Percentiles rank a stretch among this genome's conserved stretches.
phyloP scores from a whole-genome alignment of 2,329 filamentous ascomycete species.

The Aspergillus brunneoviolaceus region DNA sequence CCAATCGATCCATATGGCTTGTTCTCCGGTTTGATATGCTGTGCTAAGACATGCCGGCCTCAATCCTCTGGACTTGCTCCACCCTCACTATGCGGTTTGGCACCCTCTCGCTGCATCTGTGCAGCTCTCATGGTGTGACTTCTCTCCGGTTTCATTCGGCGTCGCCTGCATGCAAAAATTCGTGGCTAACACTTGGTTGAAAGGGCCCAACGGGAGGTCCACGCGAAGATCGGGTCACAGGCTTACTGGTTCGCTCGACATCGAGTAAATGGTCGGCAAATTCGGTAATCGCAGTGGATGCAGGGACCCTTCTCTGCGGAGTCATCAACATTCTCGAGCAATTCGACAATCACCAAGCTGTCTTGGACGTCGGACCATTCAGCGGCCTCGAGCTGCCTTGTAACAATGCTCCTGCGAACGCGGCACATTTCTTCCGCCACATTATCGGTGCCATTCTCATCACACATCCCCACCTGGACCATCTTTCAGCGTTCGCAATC shows the following conservation, averaged over 20 bases:
- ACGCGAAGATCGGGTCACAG: slow-evolving; percentile 83
- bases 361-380: slow-evolving; percentile 66
- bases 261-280: slow-evolving; percentile 76
- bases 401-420: slow-evolving; percentile 70
- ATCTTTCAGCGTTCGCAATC: slow-evolving; percentile 86
- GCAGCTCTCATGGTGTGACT: neutral
- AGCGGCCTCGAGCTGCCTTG: slow-evolving; percentile 71
- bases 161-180: slow-evolving; percentile 19
- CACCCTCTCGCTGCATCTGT: neutral
- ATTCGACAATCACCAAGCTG: slow-evolving; percentile 29
- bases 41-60: neutral
- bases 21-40: neutral
- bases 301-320: slow-evolving; percentile 81
- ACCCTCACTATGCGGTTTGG: neutral
- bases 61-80: neutral
- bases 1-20: slow-evolving; percentile 1
- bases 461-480: slow-evolving; percentile 95
- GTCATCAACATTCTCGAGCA: slow-evolving; percentile 75
- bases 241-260: slow-evolving; percentile 81
- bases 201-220: slow-evolving; percentile 90
- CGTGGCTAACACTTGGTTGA: slow-evolving; percentile 28
- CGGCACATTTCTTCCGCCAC: slow-evolving; percentile 72
- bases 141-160: slow-evolving; percentile 8
- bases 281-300: slow-evolving; percentile 88
- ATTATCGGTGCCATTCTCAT: slow-evolving; percentile 87